These are phyloP conservation scores for Kalmanozyma brasiliensis DNA, from an alignment of 1,284 basidiomycete species.

Conservation along the genomic window DNA sequence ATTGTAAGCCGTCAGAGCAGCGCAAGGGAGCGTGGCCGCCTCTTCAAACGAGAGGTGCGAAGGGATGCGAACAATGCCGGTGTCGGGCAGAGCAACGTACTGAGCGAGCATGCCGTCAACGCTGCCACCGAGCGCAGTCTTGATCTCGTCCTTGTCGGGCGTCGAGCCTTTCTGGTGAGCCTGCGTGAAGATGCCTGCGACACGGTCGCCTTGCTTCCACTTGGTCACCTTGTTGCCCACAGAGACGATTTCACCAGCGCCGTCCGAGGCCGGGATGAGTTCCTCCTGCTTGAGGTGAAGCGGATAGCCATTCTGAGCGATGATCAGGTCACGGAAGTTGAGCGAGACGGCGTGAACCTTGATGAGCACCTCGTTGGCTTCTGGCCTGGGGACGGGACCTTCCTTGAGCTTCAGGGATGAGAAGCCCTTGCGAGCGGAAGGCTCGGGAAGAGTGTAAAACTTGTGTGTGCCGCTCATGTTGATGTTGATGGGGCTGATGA, in stretches of 20 bases:
- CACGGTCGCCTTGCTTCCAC: constrained; percentile 74
- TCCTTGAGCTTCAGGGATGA: constrained; percentile 36
- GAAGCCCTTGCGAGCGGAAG: constrained; percentile 39
- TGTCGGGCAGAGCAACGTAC: constrained; percentile 68
- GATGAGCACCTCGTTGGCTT: constrained; percentile 56
- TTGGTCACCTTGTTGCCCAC: constrained; percentile 72
- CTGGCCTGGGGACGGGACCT: constrained; percentile 47
- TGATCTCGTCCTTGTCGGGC: constrained; percentile 57
- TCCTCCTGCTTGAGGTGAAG: constrained; percentile 43
- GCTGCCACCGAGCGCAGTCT: constrained; percentile 71
- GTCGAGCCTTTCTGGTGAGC: constrained; percentile 67
- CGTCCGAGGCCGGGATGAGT: constrained; percentile 74
- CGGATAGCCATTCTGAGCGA: constrained; percentile 43
- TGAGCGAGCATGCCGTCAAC: constrained; percentile 73
- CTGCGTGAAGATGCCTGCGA: constrained; percentile 68
- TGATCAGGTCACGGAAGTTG: constrained; percentile 67
- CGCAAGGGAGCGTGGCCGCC: constrained; percentile 71
- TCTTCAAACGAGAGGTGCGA: constrained; percentile 72
- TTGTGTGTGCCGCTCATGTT: constrained; percentile 41
- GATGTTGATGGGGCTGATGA: too few species aligned
- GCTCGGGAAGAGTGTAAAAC: constrained; percentile 38
- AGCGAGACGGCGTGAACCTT: constrained; percentile 68
- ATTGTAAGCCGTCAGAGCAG: constrained; percentile 73
- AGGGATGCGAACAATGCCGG: constrained; percentile 61
- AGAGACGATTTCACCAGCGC: constrained; percentile 74